A percentile compares a stretch with the other conserved stretches of the same genome.
Evolutionary conservation across 495 filamentous ascomycete species (phyloP).

Genomic region (Elasticomyces elasticus): DNA sequence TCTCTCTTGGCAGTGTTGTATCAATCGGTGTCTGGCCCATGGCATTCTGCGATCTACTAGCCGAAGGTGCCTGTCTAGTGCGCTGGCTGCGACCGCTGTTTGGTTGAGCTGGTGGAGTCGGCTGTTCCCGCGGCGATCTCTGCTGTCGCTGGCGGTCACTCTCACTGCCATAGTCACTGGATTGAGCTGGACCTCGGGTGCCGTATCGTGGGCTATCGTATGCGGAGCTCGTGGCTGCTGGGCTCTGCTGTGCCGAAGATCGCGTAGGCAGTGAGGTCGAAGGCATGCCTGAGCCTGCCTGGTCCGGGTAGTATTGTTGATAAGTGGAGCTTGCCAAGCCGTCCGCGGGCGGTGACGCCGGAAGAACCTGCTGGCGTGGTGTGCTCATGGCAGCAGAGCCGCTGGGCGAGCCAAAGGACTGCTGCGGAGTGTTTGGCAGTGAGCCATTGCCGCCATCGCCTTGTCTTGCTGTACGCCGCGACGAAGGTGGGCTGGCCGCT

Average conservation of each 20-base stretch:
- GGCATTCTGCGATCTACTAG: conserved; percentile 38
- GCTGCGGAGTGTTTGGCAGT: conserved; percentile 39
- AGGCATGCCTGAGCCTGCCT: conserved; percentile 33
- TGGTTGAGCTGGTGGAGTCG: conserved; percentile 31
- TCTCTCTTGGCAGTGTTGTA: conserved; percentile 48
- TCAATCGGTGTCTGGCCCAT: conserved; percentile 30
- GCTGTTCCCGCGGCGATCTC: conserved; percentile 30
- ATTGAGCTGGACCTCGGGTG: background rate
- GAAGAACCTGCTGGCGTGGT: conserved; percentile 32
- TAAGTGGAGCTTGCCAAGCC: conserved; percentile 28
- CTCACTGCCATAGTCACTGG: conserved; percentile 17
- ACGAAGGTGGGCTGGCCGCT: conserved; percentile 37
- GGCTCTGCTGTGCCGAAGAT: conserved; percentile 46
- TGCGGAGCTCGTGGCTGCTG: conserved; percentile 13
- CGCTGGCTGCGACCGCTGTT: conserved; percentile 31
- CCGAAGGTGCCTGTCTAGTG: conserved; percentile 24
- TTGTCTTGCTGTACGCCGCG: conserved; percentile 39
- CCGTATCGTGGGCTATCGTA: conserved; percentile 14
- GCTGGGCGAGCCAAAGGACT: conserved; percentile 28
- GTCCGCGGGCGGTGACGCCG: conserved; percentile 34
- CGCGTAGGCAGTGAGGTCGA: conserved; percentile 42
- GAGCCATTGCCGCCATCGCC: conserved; percentile 41
- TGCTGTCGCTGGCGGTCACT: conserved; percentile 32
- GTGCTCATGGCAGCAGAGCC: conserved; percentile 31
- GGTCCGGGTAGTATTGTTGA: conserved; percentile 21